These are phyloP conservation scores for Malus sylvestris DNA, from an alignment of 306 rosid genomes.

Conservation along the genomic window DNA sequence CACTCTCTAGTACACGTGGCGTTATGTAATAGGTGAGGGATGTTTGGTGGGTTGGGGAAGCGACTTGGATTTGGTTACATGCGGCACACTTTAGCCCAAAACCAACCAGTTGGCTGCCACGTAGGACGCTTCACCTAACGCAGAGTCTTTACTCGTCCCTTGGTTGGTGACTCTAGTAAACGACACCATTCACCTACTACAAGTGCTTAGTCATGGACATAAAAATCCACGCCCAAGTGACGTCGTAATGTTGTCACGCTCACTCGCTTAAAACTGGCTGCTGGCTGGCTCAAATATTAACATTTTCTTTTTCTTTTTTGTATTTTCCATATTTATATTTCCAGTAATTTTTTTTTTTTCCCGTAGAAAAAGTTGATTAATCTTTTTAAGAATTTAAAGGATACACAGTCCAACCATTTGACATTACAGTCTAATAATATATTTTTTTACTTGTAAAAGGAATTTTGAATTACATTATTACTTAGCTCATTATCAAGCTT, in stretches of 20 bases:
- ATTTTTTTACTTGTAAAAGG: no score
- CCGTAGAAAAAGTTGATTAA: no score
- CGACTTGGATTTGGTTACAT: neutral
- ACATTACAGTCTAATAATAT: no score
- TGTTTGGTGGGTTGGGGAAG: neutral
- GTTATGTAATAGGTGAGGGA: conserved; percentile 9
- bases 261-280: neutral
- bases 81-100: conserved; percentile 5
- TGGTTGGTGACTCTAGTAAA: neutral
- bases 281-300: neutral
- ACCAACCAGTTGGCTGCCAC: conserved; percentile 7
- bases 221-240: neutral
- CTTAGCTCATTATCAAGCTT: no score
- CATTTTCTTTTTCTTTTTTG: neutral
- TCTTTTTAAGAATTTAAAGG: no score
- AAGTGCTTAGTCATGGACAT: neutral
- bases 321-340: neutral
- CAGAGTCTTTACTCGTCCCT: neutral
- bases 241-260: neutral
- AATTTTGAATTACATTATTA: no score
- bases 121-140: conserved; percentile 19
- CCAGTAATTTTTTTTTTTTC: no score
- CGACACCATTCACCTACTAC: conserved; percentile 20
- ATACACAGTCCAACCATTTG: no score
- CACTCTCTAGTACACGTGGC: neutral